phyloP scores from a whole-genome alignment of 2,329 filamentous ascomycete genomes.

The Ophiosphaerella narmari region DNA sequence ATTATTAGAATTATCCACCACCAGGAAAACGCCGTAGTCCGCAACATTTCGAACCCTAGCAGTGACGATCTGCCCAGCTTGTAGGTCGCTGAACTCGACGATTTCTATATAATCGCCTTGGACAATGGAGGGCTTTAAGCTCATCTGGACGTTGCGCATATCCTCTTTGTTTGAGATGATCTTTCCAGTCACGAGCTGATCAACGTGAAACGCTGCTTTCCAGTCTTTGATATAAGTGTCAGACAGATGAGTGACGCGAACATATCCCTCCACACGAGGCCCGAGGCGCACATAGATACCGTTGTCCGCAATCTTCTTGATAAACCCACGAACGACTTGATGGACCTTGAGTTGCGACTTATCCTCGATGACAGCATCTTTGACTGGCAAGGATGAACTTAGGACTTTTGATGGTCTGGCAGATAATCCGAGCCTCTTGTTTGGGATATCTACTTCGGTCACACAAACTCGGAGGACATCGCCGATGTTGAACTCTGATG shows the following conservation, averaged over 20 bases:
- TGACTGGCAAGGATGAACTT: slow-evolving; percentile 79
- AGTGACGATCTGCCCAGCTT: slow-evolving; percentile 79
- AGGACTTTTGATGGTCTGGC: slow-evolving; percentile 85
- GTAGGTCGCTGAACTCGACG: slow-evolving; percentile 75
- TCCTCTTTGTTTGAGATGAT: slow-evolving; percentile 72
- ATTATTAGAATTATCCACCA: slow-evolving; percentile 83
- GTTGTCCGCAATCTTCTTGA: slow-evolving; percentile 87
- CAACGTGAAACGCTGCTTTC: slow-evolving; percentile 85
- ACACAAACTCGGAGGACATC: slow-evolving; percentile 88
- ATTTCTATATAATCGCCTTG: slow-evolving; percentile 78
- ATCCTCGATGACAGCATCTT: slow-evolving; percentile 77
- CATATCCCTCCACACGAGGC: slow-evolving; percentile 77
- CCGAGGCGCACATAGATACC: slow-evolving; percentile 87
- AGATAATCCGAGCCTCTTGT: slow-evolving; percentile 84
- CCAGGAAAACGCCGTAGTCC: slow-evolving; percentile 92
- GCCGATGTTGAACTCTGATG: slow-evolving; percentile 76
- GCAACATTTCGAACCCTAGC: slow-evolving; percentile 93
- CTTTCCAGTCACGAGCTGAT: slow-evolving; percentile 89
- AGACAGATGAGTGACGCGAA: slow-evolving; percentile 85
- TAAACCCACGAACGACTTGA: slow-evolving; percentile 84
- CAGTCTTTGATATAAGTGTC: slow-evolving; percentile 93
- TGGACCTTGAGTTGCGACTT: slow-evolving; percentile 74
- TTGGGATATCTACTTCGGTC: slow-evolving; percentile 75
- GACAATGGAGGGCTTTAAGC: slow-evolving; percentile 81
- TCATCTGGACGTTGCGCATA: slow-evolving; percentile 78